Evolutionary conservation across 371 early-diverging fungal species (phyloP).

Genomic region (Umbelopsis sp.): DNA sequence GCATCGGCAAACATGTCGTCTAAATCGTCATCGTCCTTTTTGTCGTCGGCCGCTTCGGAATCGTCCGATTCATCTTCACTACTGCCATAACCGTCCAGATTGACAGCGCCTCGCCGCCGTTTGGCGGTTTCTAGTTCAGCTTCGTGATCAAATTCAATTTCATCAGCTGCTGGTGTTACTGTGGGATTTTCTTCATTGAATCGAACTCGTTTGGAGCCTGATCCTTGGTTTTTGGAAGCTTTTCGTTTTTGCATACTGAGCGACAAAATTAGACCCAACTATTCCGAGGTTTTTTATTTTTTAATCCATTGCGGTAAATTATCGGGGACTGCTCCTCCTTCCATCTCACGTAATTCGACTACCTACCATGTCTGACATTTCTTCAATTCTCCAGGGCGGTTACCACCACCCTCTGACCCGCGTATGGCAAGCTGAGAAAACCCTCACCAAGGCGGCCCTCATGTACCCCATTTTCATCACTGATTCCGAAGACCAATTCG

Average conservation of each 20-base stretch:
- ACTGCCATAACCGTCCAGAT: constrained; percentile 53
- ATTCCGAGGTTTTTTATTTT: not conserved
- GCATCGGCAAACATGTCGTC: constrained; percentile 63
- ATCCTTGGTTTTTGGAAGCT: constrained; percentile 15
- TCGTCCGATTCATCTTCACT: constrained; percentile 62
- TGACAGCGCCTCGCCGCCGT: constrained; percentile 55
- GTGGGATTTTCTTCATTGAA: constrained; percentile 30
- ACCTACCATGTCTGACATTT: constrained; percentile 29
- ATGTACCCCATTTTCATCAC: constrained; percentile 95
- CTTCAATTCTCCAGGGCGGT: constrained; percentile 86
- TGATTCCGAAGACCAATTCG: constrained; percentile 77
- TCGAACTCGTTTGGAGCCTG: constrained; percentile 42
- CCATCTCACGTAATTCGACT: not conserved
- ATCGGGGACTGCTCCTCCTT: not conserved
- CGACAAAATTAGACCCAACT: not conserved
- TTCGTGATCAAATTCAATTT: constrained; percentile 54
- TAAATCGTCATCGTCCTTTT: constrained; percentile 48
- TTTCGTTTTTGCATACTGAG: constrained; percentile 8
- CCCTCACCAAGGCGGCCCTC: constrained; percentile 74
- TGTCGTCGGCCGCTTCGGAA: constrained; percentile 34
- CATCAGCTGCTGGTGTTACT: constrained; percentile 8
- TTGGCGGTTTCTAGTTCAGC: constrained; percentile 51
- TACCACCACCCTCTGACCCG: constrained; percentile 83
- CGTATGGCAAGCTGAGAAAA: constrained; percentile 76
- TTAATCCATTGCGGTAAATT: not conserved